Evolutionary conservation across 1,139 yeast species (phyloP).

Genomic region (Scheffersomyces titani): DNA sequence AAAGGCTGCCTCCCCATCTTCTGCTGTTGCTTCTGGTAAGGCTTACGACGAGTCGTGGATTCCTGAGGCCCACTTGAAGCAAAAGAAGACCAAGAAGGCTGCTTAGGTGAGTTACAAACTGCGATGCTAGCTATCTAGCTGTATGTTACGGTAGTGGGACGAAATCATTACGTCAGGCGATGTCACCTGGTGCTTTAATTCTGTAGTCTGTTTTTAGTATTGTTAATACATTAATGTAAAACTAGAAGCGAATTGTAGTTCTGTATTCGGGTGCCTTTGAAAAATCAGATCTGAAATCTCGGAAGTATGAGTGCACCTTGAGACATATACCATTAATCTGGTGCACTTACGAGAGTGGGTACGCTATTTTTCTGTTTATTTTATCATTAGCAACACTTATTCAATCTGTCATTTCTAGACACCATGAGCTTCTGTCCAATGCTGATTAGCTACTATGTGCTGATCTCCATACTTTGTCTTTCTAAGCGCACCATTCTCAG

Average conservation of each 20-base stretch:
- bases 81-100: conserved; percentile 32
- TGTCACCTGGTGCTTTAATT: conserved; percentile 1
- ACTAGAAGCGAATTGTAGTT: not conserved
- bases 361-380: not conserved
- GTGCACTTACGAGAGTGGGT: not conserved
- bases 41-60: conserved; percentile 19
- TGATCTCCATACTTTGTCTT: not conserved
- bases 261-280: not conserved
- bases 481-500: not conserved
- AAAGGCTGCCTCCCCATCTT: conserved; percentile 23
- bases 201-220: not conserved
- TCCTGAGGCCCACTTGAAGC: conserved; percentile 16
- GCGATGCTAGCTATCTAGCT: not conserved
- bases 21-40: conserved; percentile 30
- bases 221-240: not conserved
- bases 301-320: not conserved
- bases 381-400: not conserved
- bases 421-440: not conserved
- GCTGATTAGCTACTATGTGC: not conserved
- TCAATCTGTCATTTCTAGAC: not conserved
- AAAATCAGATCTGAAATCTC: not conserved
- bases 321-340: not conserved
- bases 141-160: not conserved
- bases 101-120: conserved; percentile 9
- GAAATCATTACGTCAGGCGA: conserved; percentile 4